Conservation (phyloP, 2,329 filamentous ascomycete genomes). For the Fusarium coicis region DNA sequence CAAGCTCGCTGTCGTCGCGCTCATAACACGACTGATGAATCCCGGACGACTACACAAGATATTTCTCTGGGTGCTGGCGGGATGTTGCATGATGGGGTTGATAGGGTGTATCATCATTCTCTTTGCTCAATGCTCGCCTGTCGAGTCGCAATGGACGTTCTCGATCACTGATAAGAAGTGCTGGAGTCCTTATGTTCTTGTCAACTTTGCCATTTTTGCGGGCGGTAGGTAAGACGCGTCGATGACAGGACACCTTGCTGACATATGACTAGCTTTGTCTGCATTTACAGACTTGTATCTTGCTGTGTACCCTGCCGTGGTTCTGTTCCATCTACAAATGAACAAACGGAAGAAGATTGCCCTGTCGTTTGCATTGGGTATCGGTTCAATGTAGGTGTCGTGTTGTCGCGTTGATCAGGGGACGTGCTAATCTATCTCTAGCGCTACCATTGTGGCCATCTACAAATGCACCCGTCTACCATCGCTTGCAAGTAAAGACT, state of each 20-base stretch:
- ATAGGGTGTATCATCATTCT: constrained; percentile 53
- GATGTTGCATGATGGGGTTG: constrained; percentile 46
- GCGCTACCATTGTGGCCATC: constrained; percentile 43
- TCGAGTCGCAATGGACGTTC: constrained; percentile 53
- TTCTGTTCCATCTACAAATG: constrained; percentile 52
- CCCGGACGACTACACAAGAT: constrained; percentile 47
- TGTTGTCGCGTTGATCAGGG: fast-evolving
- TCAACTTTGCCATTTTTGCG: constrained; percentile 54
- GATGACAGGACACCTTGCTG: background rate
- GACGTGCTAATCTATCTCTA: background rate
- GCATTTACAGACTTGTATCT: constrained; percentile 55
- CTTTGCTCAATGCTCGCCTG: constrained; percentile 56
- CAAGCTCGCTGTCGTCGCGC: constrained; percentile 54
- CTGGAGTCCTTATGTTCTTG: constrained; percentile 50
- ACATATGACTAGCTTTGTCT: constrained; percentile 42
- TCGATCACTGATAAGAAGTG: constrained; percentile 47
- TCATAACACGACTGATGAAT: constrained; percentile 53
- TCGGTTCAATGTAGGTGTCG: constrained; percentile 50
- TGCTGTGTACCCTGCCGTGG: constrained; percentile 53
- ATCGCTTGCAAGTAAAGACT: constrained; percentile 40
- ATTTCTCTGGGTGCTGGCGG: constrained; percentile 52
- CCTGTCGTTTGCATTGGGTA: constrained; percentile 51
- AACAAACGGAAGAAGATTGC: constrained; percentile 54
- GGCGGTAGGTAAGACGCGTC: constrained; percentile 46
- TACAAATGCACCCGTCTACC: constrained; percentile 52